A percentile compares a stretch with the other conserved stretches of the same genome.
Conservation (phyloP, 225 moss, liverwort and hornwort species). For the Marchantia polymorpha region DNA sequence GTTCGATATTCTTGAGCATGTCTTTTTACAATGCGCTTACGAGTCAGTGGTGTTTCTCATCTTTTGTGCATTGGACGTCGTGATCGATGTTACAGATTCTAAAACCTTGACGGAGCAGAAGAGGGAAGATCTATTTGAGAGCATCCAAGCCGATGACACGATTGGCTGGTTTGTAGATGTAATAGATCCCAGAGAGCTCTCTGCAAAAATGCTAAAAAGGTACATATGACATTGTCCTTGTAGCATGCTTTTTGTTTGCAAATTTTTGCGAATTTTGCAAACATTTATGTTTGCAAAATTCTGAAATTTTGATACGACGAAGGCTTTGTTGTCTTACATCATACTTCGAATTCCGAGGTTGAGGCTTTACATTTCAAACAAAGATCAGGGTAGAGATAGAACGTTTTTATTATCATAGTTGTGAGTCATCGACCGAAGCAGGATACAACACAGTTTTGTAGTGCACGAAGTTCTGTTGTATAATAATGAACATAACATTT, state of each 20-base stretch:
- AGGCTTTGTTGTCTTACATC: neutral
- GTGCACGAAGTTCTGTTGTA: neutral
- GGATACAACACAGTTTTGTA: too few species aligned
- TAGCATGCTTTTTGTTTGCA: neutral
- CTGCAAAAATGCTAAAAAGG: conserved; percentile 77
- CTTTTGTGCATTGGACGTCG: too few species aligned
- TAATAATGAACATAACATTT: neutral
- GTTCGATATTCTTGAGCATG: too few species aligned
- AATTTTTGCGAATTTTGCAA: too few species aligned
- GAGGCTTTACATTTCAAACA: too few species aligned
- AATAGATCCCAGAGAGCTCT: conserved; percentile 63
- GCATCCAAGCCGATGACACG: conserved; percentile 46
- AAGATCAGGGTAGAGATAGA: too few species aligned
- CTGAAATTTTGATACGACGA: neutral
- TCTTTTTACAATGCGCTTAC: too few species aligned
- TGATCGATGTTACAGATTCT: conserved; percentile 46
- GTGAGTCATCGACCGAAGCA: too few species aligned
- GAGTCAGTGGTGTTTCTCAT: too few species aligned
- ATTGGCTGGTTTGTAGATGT: conserved; percentile 81
- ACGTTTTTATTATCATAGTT: too few species aligned
- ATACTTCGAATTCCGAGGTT: too few species aligned
- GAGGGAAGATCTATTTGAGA: conserved; percentile 65
- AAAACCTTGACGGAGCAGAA: conserved; percentile 69
- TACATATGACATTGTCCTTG: neutral
- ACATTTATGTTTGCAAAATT: neutral